Base-by-base conservation (phyloP, 768 basidiomycete genomes). In the Holtermannia corniformis region DNA sequence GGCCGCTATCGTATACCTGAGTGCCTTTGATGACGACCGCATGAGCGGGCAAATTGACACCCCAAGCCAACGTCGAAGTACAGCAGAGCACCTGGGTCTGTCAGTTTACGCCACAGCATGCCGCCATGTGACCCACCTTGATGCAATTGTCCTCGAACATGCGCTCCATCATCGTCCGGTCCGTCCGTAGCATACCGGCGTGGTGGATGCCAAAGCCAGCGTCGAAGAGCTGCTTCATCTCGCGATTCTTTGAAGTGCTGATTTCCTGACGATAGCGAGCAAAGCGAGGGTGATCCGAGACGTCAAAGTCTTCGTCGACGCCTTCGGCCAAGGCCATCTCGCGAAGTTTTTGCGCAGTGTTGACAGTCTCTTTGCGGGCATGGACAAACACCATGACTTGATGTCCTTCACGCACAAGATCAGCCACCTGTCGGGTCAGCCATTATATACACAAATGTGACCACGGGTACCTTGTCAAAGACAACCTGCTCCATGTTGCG, bases 301-400 rank as follows among this genome's bases (percentile, higher is more conserved):
- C 86, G 52, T 80, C 85, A 70, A 93, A 95, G 41, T 86, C 79
- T 26, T 86, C 87, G 13, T 78, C 63, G 44, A 77, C 78, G 2
- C 85, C 87, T 55, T 95, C 87, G 14, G 76, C 67, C 3, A 79
- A 58, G 3, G 88, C 82, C 52, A 83, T 77, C 56, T 97, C 95
- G 52, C 82, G 81, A 22, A 99, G 77, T 10, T 78, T 80, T 63
- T 82, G 75, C 0, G 92, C 92, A 0, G 87, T 81, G 68, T 93
- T 95, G 49, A 97, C 95, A 0, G 95, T 99, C 67, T 97, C 95
- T 74, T 95, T 97, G 25, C 95, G 80, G 13, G 95, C 89, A 71
- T 99, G 95, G 7, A 99, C 95, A 64, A 99, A 99, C 0, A 99
- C 92, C 92, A 99, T 97, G 55, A 95, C 90, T 71, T 97, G 95